Conservation (phyloP, 192 early-diverging fungal genomes). For the Martensiomyces pterosporus region DNA sequence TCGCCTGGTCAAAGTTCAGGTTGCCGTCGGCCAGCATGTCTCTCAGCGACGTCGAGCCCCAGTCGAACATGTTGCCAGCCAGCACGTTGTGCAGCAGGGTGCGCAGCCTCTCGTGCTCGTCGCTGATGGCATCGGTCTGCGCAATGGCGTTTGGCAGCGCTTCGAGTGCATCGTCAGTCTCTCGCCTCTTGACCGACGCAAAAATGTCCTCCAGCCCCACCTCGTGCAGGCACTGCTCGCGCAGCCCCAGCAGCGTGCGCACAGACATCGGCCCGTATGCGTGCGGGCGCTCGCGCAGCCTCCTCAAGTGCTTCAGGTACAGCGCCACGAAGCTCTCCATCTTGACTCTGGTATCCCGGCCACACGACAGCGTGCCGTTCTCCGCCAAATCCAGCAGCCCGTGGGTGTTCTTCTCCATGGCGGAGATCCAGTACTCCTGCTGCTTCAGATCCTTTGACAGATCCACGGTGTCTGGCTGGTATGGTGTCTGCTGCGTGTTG, state of each 20-base stretch:
- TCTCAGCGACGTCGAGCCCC: conserved; percentile 63
- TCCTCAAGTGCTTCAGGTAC: conserved; percentile 62
- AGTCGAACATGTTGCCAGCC: conserved; percentile 86
- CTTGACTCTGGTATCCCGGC: conserved; percentile 5
- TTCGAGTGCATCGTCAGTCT: conserved; percentile 60
- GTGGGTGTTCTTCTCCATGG: conserved; percentile 62
- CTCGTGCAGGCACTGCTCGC: conserved; percentile 79
- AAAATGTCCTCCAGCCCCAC: conserved; percentile 80
- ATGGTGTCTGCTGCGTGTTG: conserved; percentile 28
- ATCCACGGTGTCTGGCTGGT: conserved; percentile 68
- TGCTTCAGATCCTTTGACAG: conserved; percentile 51
- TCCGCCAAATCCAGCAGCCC: conserved; percentile 61
- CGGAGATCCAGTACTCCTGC: conserved; percentile 73
- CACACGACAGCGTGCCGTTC: conserved; percentile 24
- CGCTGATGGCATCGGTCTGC: conserved; percentile 46
- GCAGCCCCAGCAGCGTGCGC: conserved; percentile 64
- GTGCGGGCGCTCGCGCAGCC: conserved; percentile 62
- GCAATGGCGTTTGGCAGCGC: conserved; percentile 50
- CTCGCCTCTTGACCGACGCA: conserved; percentile 59
- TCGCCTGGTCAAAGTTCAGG: conserved; percentile 57
- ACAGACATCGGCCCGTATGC: conserved; percentile 72
- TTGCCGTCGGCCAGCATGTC: conserved; percentile 55
- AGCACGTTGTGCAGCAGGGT: conserved; percentile 63
- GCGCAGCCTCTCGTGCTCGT: conserved; percentile 28
- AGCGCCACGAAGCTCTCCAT: conserved; percentile 57